Conservation (phyloP, 2,329 filamentous ascomycete genomes). For the Penicillium psychrosexuale region DNA sequence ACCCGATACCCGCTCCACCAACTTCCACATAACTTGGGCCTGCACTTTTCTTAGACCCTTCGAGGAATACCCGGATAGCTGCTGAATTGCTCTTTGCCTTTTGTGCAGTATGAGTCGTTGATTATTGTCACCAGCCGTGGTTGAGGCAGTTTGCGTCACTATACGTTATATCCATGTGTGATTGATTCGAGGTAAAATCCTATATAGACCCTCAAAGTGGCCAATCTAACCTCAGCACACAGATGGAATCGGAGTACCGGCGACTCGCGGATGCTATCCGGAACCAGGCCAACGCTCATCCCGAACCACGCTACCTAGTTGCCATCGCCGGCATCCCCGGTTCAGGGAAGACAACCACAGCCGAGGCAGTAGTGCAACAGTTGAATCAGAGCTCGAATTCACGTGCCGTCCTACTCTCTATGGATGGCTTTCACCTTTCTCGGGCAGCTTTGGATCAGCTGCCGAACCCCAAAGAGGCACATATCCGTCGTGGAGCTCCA, state of each 20-base stretch:
- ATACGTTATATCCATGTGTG: background rate
- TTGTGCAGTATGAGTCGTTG: slow-evolving; percentile 5
- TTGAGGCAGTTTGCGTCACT: background rate
- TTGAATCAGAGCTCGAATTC: slow-evolving; percentile 19
- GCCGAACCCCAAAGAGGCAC: slow-evolving; percentile 33
- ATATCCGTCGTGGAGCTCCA: slow-evolving; percentile 36
- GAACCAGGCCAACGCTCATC: slow-evolving; percentile 14
- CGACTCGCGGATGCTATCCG: slow-evolving; percentile 19
- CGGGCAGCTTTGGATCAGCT: slow-evolving; percentile 30
- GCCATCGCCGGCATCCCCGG: slow-evolving; percentile 34
- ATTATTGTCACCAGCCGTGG: background rate
- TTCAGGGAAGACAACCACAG: slow-evolving; percentile 37
- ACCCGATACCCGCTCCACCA: slow-evolving; percentile 20
- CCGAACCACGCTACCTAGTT: slow-evolving; percentile 23
- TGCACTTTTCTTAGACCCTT: too few species aligned
- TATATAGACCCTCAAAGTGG: background rate
- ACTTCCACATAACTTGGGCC: slow-evolving; percentile 10
- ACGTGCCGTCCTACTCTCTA: slow-evolving; percentile 28
- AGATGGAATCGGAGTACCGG: slow-evolving; percentile 27
- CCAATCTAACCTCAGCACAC: background rate
- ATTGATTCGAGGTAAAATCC: slow-evolving; percentile 3
- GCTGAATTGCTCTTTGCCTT: background rate
- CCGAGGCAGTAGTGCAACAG: slow-evolving; percentile 25
- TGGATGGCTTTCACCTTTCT: slow-evolving; percentile 41
- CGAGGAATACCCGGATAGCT: background rate